Percentiles rank a stretch among this genome's conserved stretches.
Conservation (phyloP, 192 early-diverging fungal species). For the Umbelopsis sp. region DNA sequence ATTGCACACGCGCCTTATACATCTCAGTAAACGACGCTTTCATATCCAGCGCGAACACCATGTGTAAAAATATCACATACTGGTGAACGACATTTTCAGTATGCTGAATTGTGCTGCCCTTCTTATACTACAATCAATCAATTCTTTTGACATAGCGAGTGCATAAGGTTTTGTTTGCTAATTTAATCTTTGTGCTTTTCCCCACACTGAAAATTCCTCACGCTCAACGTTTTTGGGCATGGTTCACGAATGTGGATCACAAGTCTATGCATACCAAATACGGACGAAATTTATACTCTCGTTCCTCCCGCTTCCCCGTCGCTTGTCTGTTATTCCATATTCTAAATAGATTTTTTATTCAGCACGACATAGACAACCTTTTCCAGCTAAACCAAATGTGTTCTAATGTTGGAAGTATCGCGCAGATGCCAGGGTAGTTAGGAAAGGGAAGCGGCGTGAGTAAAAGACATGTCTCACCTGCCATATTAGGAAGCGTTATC, state of each 20-base stretch:
- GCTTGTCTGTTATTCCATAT: not conserved
- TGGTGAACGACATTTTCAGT: no score
- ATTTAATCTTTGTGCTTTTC: not conserved
- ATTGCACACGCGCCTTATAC: no score
- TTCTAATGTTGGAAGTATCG: not conserved
- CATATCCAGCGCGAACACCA: no score
- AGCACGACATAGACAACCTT: no score
- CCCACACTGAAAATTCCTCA: not conserved
- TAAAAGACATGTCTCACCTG: constrained; percentile 7
- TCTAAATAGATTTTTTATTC: not conserved
- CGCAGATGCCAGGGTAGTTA: not conserved
- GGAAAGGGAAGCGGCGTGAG: constrained; percentile 7
- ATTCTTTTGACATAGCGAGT: no score
- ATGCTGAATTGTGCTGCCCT: no score
- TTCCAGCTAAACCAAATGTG: no score
- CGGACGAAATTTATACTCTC: not conserved
- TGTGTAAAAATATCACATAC: no score
- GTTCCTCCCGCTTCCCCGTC: not conserved
- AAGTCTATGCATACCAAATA: constrained; percentile 13
- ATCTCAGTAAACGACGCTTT: no score
- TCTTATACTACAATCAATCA: no score
- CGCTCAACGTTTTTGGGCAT: not conserved
- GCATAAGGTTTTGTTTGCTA: not conserved
- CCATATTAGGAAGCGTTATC: constrained; percentile 15
- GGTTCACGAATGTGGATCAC: not conserved